Evolutionary conservation across 2,329 filamentous ascomycete genomes (phyloP).

Genomic region (Boeremia exigua): DNA sequence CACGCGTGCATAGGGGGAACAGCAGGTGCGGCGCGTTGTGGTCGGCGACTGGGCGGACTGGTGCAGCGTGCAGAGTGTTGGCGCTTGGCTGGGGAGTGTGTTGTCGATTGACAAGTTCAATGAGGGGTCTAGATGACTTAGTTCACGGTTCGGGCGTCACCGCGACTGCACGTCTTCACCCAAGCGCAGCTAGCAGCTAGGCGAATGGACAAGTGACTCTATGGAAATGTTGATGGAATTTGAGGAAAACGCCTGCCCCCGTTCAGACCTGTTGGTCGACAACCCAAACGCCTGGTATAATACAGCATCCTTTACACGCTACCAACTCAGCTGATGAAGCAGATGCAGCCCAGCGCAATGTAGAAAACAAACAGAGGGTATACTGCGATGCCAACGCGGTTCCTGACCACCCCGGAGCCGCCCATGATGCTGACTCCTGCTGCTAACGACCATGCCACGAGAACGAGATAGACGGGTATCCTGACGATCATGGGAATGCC

Average conservation of each 20-base stretch:
- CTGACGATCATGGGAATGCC: conserved; percentile 78
- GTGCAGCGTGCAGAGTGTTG: conserved; percentile 23
- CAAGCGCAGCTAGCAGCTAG: neutral
- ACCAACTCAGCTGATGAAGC: conserved; percentile 80
- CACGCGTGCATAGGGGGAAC: conserved; percentile 23
- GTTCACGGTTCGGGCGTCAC: conserved; percentile 1
- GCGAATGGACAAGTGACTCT: neutral
- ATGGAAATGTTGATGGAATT: neutral
- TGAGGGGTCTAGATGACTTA: conserved; percentile 32
- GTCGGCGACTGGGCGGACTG: conserved; percentile 28
- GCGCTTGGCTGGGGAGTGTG: conserved; percentile 30
- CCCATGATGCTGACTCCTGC: conserved; percentile 95
- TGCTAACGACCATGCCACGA: conserved; percentile 91
- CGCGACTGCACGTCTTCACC: conserved; percentile 4
- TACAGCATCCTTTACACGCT: conserved; percentile 11
- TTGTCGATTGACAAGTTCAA: conserved; percentile 4
- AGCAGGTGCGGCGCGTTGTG: conserved; percentile 23
- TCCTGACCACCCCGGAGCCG: conserved; percentile 93
- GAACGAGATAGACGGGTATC: conserved; percentile 87
- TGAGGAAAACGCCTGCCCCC: conserved; percentile 8
- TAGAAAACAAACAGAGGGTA: conserved; percentile 97
- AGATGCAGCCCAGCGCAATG: conserved; percentile 87
- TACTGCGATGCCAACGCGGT: conserved; percentile 90
- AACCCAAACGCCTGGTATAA: conserved; percentile 14
- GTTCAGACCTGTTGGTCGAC: conserved; percentile 8